Conservation (phyloP, 805 yeast genomes). For the Debaryomyces hansenii region DNA sequence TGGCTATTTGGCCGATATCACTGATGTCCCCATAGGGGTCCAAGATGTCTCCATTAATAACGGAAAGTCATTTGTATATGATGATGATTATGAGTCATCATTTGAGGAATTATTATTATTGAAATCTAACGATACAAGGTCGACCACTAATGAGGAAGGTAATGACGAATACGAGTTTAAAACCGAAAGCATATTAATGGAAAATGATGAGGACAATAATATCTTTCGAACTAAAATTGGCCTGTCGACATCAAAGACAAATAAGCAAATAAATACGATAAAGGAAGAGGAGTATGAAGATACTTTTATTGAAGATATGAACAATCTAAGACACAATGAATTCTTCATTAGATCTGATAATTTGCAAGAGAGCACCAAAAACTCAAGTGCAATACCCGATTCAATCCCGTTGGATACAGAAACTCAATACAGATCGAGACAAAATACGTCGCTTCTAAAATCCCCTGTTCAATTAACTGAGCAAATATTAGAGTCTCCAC, state of each 20-base stretch:
- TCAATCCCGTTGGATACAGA: background rate
- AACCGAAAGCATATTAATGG: background rate
- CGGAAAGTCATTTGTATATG: slow-evolving; percentile 12
- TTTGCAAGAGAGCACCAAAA: background rate
- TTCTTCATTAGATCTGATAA: slow-evolving; percentile 2
- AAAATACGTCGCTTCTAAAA: background rate
- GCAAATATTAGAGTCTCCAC: slow-evolving; percentile 1
- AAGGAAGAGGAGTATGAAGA: slow-evolving; percentile 8
- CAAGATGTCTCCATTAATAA: slow-evolving; percentile 1
- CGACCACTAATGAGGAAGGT: slow-evolving; percentile 14
- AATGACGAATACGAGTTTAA: slow-evolving; percentile 2
- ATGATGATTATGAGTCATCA: slow-evolving; percentile 14
- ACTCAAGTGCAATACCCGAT: background rate
- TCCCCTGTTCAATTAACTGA: background rate
- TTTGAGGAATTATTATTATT: slow-evolving; percentile 15
- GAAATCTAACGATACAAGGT: slow-evolving; percentile 25
- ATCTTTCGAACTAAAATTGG: background rate
- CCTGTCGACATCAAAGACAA: background rate
- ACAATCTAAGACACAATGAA: slow-evolving; percentile 32
- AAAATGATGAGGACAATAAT: background rate
- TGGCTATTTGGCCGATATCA: background rate
- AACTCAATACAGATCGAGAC: background rate
- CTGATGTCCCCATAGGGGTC: background rate
- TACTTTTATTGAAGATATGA: slow-evolving; percentile 20
- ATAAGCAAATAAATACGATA: background rate